These are phyloP conservation scores for Cercospora sp. DNA, from an alignment of 2,329 filamentous ascomycete genomes.

Conservation along the genomic window DNA sequence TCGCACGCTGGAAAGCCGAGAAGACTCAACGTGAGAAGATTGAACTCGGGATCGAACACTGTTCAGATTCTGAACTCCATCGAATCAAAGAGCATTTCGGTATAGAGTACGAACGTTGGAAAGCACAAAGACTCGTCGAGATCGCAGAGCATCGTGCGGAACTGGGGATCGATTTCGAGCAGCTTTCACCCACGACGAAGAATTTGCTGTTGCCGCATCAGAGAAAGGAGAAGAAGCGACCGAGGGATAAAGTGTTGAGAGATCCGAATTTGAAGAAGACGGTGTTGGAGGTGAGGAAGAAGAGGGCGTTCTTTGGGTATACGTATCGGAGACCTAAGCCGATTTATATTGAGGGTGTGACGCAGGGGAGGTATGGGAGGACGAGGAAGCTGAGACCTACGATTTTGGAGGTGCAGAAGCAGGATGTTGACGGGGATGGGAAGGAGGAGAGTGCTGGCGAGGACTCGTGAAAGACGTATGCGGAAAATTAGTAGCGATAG, in stretches of 20 bases:
- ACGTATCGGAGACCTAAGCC: slow-evolving; percentile 63
- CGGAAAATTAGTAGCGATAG: neutral
- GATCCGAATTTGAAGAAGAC: slow-evolving; percentile 66
- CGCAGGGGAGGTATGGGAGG: slow-evolving; percentile 20
- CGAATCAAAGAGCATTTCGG: slow-evolving; percentile 38
- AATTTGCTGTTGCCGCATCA: slow-evolving; percentile 2
- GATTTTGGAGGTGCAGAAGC: slow-evolving; percentile 28
- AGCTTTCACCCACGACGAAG: neutral
- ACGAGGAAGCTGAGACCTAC: slow-evolving; percentile 27
- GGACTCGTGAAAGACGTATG: neutral
- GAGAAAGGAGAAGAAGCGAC: slow-evolving; percentile 70
- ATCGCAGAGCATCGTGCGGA: slow-evolving; percentile 29
- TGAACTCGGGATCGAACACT: slow-evolving; percentile 36
- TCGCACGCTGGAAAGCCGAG: slow-evolving; percentile 30
- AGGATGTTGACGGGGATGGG: slow-evolving; percentile 9
- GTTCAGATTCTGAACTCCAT: slow-evolving; percentile 34
- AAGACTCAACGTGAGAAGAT: slow-evolving; percentile 32
- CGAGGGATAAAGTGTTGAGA: slow-evolving; percentile 80
- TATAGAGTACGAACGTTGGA: slow-evolving; percentile 35
- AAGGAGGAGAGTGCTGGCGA: neutral
- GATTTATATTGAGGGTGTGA: slow-evolving; percentile 24
- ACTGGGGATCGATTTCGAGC: slow-evolving; percentile 17
- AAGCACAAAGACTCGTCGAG: slow-evolving; percentile 31
- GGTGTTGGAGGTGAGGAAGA: slow-evolving; percentile 79
- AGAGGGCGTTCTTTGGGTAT: slow-evolving; percentile 84